These are phyloP conservation scores for Perkinsus marinus DNA, from an alignment of 169 alveolate genomes.

Conservation along the genomic window DNA sequence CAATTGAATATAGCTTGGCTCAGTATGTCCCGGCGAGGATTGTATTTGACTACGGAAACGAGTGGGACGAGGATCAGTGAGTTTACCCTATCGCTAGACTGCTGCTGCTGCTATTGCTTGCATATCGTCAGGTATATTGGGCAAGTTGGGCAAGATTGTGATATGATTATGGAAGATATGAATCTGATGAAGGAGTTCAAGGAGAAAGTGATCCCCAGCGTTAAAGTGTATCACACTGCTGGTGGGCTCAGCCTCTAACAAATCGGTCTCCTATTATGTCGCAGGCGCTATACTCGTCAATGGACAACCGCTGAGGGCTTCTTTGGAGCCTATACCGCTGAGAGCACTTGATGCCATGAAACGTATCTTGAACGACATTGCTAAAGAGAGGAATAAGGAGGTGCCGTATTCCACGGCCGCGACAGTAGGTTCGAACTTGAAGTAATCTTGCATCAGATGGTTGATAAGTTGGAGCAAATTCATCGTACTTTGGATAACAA, in stretches of 20 bases:
- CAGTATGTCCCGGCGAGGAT: background rate
- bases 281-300: background rate
- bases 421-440: background rate
- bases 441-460: background rate
- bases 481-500: background rate
- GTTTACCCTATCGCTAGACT: too few relatives aligned
- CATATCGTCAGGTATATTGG: background rate
- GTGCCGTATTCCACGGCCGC: too few relatives aligned
- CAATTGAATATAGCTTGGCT: background rate
- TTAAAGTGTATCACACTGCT: background rate
- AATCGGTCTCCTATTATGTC: background rate
- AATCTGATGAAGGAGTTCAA: slow-evolving; percentile 28
- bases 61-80: background rate
- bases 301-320: background rate
- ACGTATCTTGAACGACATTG: background rate
- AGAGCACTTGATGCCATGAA: background rate
- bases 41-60: background rate
- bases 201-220: slow-evolving; percentile 13
- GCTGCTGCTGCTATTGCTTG: background rate
- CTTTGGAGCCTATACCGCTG: background rate
- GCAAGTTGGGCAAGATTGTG: slow-evolving; percentile 17
- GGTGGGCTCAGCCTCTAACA: background rate
- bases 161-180: slow-evolving; percentile 20
- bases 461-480: background rate
- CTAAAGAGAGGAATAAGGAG: background rate